Conservation (phyloP, 345 rosid genomes). For the Salix suchowensis region DNA sequence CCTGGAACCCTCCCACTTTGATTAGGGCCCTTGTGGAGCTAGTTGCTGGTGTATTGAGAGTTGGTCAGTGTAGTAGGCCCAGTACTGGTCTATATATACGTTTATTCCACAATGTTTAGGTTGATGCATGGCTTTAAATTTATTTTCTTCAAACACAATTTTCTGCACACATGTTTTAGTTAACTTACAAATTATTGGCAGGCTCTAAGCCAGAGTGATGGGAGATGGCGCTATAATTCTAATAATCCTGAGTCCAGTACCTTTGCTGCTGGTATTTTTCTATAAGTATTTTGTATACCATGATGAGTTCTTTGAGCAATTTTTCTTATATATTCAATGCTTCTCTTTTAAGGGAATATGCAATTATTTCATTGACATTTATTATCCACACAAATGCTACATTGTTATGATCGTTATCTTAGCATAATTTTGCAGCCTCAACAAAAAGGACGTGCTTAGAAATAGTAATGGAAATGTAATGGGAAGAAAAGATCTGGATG, state of each 20-base stretch:
- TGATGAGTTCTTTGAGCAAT: neutral
- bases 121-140: neutral
- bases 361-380: neutral
- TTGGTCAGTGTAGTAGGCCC: neutral
- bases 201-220: slow-evolving; percentile 95
- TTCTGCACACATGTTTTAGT: slow-evolving; percentile 1
- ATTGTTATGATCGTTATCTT: neutral
- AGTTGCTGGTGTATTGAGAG: slow-evolving; percentile 12
- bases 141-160: neutral
- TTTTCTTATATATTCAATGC: neutral
- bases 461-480: neutral
- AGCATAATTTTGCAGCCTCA: neutral
- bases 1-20: neutral
- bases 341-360: neutral
- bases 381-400: neutral
- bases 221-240: slow-evolving; percentile 84
- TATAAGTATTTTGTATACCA: neutral
- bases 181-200: slow-evolving; percentile 33
- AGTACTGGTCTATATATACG: neutral
- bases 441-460: neutral
- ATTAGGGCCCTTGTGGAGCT: slow-evolving; percentile 8
- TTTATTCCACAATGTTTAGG: neutral
- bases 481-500: neutral
- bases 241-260: slow-evolving; percentile 78
- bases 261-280: slow-evolving; percentile 72